Base-by-base conservation (phyloP, 2,329 filamentous ascomycete genomes). In the Coniella vitis region DNA sequence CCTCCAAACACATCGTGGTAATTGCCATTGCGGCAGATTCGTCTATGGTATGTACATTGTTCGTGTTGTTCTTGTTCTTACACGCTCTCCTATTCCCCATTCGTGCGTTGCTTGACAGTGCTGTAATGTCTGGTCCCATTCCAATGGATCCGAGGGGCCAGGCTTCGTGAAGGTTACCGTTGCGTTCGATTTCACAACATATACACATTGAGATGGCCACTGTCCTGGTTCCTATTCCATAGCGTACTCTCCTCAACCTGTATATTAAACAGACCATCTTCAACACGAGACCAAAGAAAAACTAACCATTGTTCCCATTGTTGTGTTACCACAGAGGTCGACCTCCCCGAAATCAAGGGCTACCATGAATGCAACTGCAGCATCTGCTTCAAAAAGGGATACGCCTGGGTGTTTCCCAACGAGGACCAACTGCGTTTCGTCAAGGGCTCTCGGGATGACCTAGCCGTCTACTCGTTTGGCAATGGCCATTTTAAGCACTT, bases 341-440 rank as follows among this genome's bases (percentile, higher is more conserved):
- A 47, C 14, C 10, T 47, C 8, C 77, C 80, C 19, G 78, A 84
- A 59, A 71, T 86, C 52, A 78, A 76, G 57, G 63, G 70, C 4
- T 73, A 71, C 5, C 60, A 64, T 4, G 70, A 77, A 58, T 85
- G 84, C 65, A 82, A 83, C 63, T 87, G 85, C 66, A 85, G 80
- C 65, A 77, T 84, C 55, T 84, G 84, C 61, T 57, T 55, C 57
- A 75, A 69, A 56, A 75, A 74, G 59, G 71, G 64, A 14, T 70
- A 71, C 38, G 58, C 73, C 34, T 73, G 63, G 60, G 39, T 64
- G 17, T 59, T 67, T 31, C 57, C 59, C 4, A 53, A 55, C 1
- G 14, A 41, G 5, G 57, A 54, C 32, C 51, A 61, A 37, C 62
- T 77, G 47, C 67, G 57, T n/a, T 58, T 77, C 46, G 62, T 76